Evolutionary conservation across 139 green algal species (phyloP).

Genomic region (Auxenochlorella pyrenoidosa): DNA sequence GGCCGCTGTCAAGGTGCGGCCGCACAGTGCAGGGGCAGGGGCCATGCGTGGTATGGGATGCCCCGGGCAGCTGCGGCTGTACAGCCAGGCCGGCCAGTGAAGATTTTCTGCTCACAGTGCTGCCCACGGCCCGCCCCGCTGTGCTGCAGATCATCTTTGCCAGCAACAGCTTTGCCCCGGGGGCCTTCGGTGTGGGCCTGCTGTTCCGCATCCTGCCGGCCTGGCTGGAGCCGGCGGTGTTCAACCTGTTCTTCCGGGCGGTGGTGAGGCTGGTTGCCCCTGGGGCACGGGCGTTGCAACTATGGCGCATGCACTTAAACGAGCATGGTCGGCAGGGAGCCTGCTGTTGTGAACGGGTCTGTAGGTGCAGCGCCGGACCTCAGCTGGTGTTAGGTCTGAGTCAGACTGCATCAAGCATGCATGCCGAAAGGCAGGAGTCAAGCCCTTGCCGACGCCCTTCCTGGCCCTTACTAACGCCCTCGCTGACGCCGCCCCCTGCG

Average conservation of each 20-base stretch:
- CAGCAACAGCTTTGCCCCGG: background rate
- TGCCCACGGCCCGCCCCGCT: background rate
- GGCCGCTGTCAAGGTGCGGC: conserved; percentile 3
- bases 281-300: background rate
- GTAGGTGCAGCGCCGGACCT: background rate
- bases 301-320: too few relatives aligned
- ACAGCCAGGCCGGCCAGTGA: too few relatives aligned
- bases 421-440: too few relatives aligned
- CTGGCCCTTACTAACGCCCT: too few relatives aligned
- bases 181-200: background rate
- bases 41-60: too few relatives aligned
- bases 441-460: too few relatives aligned
- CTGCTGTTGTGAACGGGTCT: background rate
- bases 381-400: too few relatives aligned
- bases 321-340: background rate
- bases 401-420: too few relatives aligned
- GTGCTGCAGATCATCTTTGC: conserved; percentile 2
- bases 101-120: background rate
- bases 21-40: too few relatives aligned
- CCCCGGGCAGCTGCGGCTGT: too few relatives aligned
- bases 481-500: background rate
- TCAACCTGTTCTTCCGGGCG: conserved; percentile 24
- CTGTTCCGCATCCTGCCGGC: conserved; percentile 18
- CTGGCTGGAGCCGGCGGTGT: conserved; percentile 22
- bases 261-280: background rate